Conservation (phyloP, 78 protist genomes). For the Ministeria vibrans region DNA sequence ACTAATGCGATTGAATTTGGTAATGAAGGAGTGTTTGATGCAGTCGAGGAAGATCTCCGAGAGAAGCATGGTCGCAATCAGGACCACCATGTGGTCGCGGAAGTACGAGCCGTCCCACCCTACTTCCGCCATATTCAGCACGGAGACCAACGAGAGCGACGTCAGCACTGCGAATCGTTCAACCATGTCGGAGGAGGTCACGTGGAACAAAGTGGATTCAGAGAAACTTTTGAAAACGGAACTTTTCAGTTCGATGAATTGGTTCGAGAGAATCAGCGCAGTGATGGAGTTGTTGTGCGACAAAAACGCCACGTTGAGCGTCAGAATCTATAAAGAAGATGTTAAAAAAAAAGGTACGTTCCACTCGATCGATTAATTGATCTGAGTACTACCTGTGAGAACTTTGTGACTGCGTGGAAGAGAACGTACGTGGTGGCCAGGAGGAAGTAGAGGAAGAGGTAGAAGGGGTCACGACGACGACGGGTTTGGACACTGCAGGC, state of each 20-base stretch:
- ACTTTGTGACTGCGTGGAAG: neutral
- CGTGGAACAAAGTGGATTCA: constrained; percentile 49
- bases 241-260: constrained; percentile 78
- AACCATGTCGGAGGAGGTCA: constrained; percentile 66
- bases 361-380: too few species aligned
- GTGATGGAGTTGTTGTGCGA: constrained; percentile 61
- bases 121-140: constrained; percentile 47
- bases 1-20: constrained; percentile 5
- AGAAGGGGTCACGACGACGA: neutral
- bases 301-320: constrained; percentile 81
- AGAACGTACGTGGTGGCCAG: neutral
- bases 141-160: constrained; percentile 31
- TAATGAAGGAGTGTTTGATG: constrained; percentile 81
- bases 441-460: neutral
- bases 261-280: constrained; percentile 77
- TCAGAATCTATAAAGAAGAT: constrained; percentile 29
- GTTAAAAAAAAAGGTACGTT: constrained; percentile 31
- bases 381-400: constrained; percentile 39
- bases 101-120: constrained; percentile 10
- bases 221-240: constrained; percentile 72
- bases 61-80: neutral
- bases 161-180: constrained; percentile 65
- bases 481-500: neutral
- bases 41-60: constrained; percentile 69
- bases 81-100: too few species aligned